Evolutionary conservation across 805 yeast genomes (phyloP).

Genomic region (Zygosaccharomyces pseudorouxii): DNA sequence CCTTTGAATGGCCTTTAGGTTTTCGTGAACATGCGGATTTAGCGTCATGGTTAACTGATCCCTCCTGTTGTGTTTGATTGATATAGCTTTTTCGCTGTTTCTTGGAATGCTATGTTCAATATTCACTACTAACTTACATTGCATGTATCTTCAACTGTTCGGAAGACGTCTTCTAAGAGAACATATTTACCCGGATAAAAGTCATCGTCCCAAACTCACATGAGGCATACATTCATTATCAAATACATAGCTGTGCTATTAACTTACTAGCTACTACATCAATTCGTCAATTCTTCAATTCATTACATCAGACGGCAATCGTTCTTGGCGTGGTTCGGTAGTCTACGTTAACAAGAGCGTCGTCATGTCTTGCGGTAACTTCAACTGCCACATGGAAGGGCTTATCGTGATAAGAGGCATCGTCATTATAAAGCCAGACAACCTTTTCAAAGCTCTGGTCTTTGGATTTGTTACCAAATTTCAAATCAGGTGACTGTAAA

Average conservation of each 20-base stretch:
- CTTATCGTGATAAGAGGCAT: slow-evolving; percentile 51
- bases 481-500: slow-evolving; percentile 49
- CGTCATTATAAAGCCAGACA: slow-evolving; percentile 61
- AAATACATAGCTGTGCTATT: too few species aligned
- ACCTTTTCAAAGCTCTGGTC: slow-evolving; percentile 44
- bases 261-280: too few species aligned
- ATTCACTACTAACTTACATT: not conserved
- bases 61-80: not conserved
- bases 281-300: too few species aligned
- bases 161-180: not conserved
- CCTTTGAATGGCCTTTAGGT: slow-evolving; percentile 31
- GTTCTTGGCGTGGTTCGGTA: slow-evolving; percentile 49
- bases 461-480: slow-evolving; percentile 49
- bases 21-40: slow-evolving; percentile 29
- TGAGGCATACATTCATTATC: too few species aligned
- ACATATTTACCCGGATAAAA: not conserved
- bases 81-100: too few species aligned
- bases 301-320: not conserved
- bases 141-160: not conserved
- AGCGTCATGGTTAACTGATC: slow-evolving; percentile 17
- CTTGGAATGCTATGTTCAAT: not conserved
- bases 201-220: not conserved
- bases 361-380: slow-evolving; percentile 60
- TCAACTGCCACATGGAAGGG: slow-evolving; percentile 63
- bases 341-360: slow-evolving; percentile 63